Conservation (phyloP, 257 asterid genomes). For the Nicotiana attenuata region DNA sequence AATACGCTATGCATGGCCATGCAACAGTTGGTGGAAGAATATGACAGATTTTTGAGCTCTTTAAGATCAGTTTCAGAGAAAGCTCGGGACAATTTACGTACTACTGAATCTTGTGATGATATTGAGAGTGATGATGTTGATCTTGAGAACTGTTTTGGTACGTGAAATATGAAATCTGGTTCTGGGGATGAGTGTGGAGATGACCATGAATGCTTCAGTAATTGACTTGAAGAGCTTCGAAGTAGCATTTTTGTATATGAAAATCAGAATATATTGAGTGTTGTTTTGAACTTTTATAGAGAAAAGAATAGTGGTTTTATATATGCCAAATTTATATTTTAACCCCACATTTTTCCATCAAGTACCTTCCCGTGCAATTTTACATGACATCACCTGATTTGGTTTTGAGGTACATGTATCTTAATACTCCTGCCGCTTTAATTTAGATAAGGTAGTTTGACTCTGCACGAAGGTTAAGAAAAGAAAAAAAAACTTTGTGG, state of each 20-base stretch:
- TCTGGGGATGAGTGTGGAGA: constrained; percentile 9
- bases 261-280: no score
- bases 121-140: constrained; percentile 7
- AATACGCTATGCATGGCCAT: constrained; percentile 23
- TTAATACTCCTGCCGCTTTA: no score
- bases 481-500: accelerated
- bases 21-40: background rate
- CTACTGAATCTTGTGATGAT: background rate
- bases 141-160: constrained; percentile 7
- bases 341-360: background rate
- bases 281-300: no score
- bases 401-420: no score
- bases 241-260: constrained; percentile 30
- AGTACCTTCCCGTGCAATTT: no score
- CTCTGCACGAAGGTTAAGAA: no score
- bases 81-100: constrained; percentile 12
- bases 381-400: no score
- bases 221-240: constrained; percentile 35
- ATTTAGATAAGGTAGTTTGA: no score
- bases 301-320: no score
- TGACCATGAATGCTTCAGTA: constrained; percentile 19
- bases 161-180: constrained; percentile 1
- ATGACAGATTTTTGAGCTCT: background rate
- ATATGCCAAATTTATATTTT: background rate
- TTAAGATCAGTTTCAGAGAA: constrained; percentile 15